phyloP scores from a whole-genome alignment of 202 grass and related monocot genomes.

The Sporobolus alterniflorus region DNA sequence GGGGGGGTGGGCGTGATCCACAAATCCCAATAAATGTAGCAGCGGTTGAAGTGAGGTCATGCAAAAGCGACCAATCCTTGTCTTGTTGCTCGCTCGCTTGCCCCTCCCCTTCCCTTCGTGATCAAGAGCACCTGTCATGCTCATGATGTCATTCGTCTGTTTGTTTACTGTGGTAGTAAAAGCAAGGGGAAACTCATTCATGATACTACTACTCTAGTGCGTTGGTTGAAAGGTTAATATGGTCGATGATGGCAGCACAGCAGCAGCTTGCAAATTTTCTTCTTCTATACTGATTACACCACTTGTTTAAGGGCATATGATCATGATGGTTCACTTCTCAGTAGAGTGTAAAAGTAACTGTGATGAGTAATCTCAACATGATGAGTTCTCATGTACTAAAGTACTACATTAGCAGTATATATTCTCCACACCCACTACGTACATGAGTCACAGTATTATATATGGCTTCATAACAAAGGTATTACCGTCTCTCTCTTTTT shows the following conservation, averaged over 20 bases:
- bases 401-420: too few relatives aligned
- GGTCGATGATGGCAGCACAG: background rate
- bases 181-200: too few relatives aligned
- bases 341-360: background rate
- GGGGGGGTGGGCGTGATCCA: conserved; percentile 34
- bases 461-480: too few relatives aligned
- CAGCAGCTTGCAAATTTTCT: too few relatives aligned
- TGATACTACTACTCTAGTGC: too few relatives aligned
- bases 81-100: conserved; percentile 14
- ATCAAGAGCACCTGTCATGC: conserved; percentile 21
- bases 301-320: too few relatives aligned
- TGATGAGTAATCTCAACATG: background rate
- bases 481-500: too few relatives aligned
- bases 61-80: conserved; percentile 47
- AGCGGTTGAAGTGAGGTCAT: conserved; percentile 56
- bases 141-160: conserved; percentile 28
- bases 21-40: conserved; percentile 65
- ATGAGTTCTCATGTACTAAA: too few relatives aligned
- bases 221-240: too few relatives aligned
- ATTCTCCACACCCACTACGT: too few relatives aligned
- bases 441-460: too few relatives aligned
- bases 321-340: background rate
- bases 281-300: too few relatives aligned
- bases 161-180: conserved; percentile 35
- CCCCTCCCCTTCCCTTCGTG: background rate